These are phyloP conservation scores for Penicillium steckii DNA, from an alignment of 495 filamentous ascomycete species.

Conservation along the genomic window DNA sequence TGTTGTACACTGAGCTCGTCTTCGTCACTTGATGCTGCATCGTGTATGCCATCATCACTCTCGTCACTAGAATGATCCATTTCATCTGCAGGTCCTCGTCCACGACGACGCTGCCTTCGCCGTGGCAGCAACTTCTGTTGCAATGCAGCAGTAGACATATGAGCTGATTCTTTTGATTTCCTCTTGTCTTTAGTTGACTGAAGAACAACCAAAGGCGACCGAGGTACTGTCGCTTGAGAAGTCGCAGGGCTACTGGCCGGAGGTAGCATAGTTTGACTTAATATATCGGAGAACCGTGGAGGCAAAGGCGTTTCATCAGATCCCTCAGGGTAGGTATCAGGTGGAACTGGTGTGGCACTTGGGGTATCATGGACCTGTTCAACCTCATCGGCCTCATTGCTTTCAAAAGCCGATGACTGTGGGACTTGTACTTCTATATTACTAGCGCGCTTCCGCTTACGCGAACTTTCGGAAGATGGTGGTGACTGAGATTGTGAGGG, in stretches of 20 bases:
- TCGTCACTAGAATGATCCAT: slow-evolving; percentile 27
- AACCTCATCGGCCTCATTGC: slow-evolving; percentile 15
- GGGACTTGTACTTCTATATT: slow-evolving; percentile 20
- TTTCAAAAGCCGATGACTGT: slow-evolving; percentile 19
- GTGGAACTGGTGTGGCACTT: slow-evolving; percentile 11
- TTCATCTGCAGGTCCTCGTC: slow-evolving; percentile 14
- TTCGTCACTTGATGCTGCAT: slow-evolving; percentile 33
- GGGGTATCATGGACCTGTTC: slow-evolving; percentile 21
- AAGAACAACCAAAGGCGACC: slow-evolving; percentile 13
- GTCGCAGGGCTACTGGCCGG: slow-evolving; percentile 47
- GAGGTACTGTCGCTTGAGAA: slow-evolving; percentile 4
- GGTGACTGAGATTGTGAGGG: slow-evolving; percentile 19
- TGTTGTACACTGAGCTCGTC: slow-evolving; percentile 38
- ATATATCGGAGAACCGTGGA: slow-evolving; percentile 29
- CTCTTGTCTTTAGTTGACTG: slow-evolving; percentile 22
- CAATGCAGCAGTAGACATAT: slow-evolving; percentile 46
- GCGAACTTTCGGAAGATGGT: slow-evolving; percentile 30
- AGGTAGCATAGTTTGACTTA: slow-evolving; percentile 52
- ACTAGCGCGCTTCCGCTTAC: slow-evolving; percentile 36
- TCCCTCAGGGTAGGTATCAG: not conserved
- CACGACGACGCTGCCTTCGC: slow-evolving; percentile 33
- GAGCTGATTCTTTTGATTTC: slow-evolving; percentile 30
- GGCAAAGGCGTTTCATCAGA: slow-evolving; percentile 12
- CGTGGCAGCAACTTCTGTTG: slow-evolving; percentile 48
- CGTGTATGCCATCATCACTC: slow-evolving; percentile 36